Evolutionary conservation across 306 rosid species (phyloP), one percentile per base, ranked within the genome.

Genomic region (Quercus cerris): DNA sequence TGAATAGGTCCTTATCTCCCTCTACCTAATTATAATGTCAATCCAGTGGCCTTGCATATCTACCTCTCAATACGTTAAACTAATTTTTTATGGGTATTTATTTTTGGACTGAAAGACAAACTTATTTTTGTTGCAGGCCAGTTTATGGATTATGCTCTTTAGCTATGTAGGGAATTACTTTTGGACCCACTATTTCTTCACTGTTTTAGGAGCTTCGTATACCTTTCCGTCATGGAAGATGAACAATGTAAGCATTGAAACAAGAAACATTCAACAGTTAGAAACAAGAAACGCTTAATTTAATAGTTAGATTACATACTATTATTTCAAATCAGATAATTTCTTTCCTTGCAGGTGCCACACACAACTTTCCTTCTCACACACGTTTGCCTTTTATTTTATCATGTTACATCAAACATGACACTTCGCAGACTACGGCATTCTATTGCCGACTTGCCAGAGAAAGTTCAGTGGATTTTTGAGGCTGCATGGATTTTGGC

Each of bases 191-290:
- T 95, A 91, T 79, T 95, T 95, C 86, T 95, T 95, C 86, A 89
- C 98, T 12, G 98, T 93, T 85, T 87, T 95, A 82, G 99, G 98
- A 27, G 99, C 99, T 68, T 91, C 98, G 1, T 95, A 95, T 84
- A 95, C 99, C 75, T 95, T 95, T 80, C 99, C 99, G 41, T 95
- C 99, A 20, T 95, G 99, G 99, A 95, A 58, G 81, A 95, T 95
- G 99, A 95, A 95, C 88, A 84, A 95, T 81, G 99, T 95, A 90
- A 86, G 96, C 68, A 33, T 52, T 17, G 56, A 64, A 81, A 38
- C 81, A 38, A 56, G 54, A 69, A 71, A 76, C 28, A 56, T 62
- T 80, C 70, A 75, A 64, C 28, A 27, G 28, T 27, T 27, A 27
- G 28, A 27, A 27, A 27, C 28, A 27, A 27, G 28, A 27, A 27